Percentiles rank a stretch among this genome's conserved stretches.
These are phyloP conservation scores for Hondaea fermentalgiana DNA, from an alignment of 108 stramenopile genomes.

Conservation along the genomic window DNA sequence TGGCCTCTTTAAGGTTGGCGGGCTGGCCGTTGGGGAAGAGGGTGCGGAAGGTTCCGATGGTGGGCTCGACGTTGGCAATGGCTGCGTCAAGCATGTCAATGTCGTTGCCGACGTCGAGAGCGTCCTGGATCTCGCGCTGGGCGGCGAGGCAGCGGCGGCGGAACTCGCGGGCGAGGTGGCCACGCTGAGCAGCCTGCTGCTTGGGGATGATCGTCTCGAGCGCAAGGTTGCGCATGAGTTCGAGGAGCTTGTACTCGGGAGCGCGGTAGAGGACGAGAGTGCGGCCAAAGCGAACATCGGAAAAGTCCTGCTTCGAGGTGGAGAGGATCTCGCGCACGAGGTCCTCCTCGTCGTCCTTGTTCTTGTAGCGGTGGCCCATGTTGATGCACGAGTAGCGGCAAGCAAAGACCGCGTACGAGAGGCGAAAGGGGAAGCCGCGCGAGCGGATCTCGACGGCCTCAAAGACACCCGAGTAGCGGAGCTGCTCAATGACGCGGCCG, in stretches of 20 bases:
- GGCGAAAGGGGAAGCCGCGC: constrained; percentile 35
- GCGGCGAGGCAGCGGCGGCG: neutral
- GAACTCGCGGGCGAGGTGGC: constrained; percentile 18
- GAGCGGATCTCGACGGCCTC: constrained; percentile 33
- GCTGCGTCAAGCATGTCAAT: neutral
- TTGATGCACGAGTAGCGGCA: constrained; percentile 25
- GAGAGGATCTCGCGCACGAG: constrained; percentile 3
- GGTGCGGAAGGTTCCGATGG: neutral
- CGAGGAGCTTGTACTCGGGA: constrained; percentile 45
- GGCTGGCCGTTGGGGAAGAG: constrained; percentile 19
- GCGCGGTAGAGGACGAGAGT: constrained; percentile 53
- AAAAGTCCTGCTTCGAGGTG: constrained; percentile 37
- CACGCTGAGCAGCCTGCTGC: constrained; percentile 27
- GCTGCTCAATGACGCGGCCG: constrained; percentile 19
- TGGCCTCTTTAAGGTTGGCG: neutral
- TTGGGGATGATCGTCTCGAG: constrained; percentile 40
- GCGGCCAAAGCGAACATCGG: constrained; percentile 38
- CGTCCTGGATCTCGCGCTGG: neutral
- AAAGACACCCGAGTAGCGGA: constrained; percentile 29
- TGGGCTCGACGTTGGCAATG: neutral
- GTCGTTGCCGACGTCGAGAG: neutral
- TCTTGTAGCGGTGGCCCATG: constrained; percentile 2
- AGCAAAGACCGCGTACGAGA: constrained; percentile 11
- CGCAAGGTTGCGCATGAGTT: constrained; percentile 49
- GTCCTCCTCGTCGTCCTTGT: neutral